A percentile compares a stretch with the other conserved stretches of the same genome.
phyloP scores from a whole-genome alignment of 2,329 filamentous ascomycete genomes.

The Claviceps arundinis region DNA sequence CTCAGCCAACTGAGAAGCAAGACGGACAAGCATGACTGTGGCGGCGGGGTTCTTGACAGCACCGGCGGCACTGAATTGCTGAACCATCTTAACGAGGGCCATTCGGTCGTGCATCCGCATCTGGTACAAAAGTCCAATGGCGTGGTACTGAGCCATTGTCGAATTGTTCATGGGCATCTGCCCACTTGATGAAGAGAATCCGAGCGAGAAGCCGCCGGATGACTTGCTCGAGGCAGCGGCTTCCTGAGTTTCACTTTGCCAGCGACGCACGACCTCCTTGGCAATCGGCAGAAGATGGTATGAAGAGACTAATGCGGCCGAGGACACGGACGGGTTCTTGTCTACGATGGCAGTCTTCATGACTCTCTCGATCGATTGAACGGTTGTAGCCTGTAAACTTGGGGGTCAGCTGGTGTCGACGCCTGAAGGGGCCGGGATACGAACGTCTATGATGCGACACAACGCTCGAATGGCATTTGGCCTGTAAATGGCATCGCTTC shows the following conservation, averaged over 20 bases:
- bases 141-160: conserved; percentile 97
- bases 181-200: conserved; percentile 70
- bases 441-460: conserved; percentile 91
- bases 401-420: not conserved
- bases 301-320: conserved; percentile 87
- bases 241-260: conserved; percentile 98
- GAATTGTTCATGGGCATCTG: conserved; percentile 78
- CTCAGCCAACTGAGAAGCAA: conserved; percentile 87
- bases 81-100: conserved; percentile 99
- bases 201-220: conserved; percentile 77
- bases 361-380: conserved; percentile 93
- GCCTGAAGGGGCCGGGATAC: conserved; percentile 16
- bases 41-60: conserved; percentile 92
- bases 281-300: conserved; percentile 96
- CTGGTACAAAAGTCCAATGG: conserved; percentile 92
- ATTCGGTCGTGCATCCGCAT: conserved; percentile 97
- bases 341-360: conserved; percentile 99
- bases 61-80: conserved; percentile 86
- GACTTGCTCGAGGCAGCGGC: conserved; percentile 84
- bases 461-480: conserved; percentile 92
- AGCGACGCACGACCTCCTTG: conserved; percentile 86
- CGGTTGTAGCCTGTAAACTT: conserved; percentile 61
- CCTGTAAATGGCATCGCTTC: conserved; percentile 85
- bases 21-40: conserved; percentile 78
- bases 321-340: conserved; percentile 95